Percentiles rank a stretch among this genome's conserved stretches.
phyloP scores from a whole-genome alignment of 148 eudicot species.

The Cornus suecica region DNA sequence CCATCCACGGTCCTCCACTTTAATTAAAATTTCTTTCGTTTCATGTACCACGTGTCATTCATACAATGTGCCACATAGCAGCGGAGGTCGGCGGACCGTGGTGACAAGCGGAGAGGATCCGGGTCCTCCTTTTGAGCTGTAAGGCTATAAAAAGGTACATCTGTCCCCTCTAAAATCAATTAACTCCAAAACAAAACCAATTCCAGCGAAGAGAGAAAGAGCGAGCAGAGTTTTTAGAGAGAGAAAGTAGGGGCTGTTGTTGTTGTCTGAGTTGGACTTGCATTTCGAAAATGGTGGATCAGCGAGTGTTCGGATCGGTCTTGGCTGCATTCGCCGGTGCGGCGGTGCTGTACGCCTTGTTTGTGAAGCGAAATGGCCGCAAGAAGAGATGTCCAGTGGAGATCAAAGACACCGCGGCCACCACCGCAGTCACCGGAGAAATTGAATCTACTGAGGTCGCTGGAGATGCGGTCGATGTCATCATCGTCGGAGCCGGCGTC shows the following conservation, averaged over 20 bases:
- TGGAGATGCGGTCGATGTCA: conserved; percentile 38
- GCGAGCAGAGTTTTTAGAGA: not conserved
- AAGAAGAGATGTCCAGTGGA: not conserved
- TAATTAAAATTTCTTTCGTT: too few relatives aligned
- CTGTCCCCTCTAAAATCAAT: not conserved
- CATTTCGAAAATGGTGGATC: conserved; percentile 33
- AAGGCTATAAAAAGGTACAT: conserved; percentile 10
- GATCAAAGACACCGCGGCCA: conserved; percentile 15
- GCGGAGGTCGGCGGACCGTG: too few relatives aligned
- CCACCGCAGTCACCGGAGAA: conserved; percentile 28
- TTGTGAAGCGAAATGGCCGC: conserved; percentile 21
- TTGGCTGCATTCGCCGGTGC: conserved; percentile 37
- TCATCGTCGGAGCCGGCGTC: conserved; percentile 85
- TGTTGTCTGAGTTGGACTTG: not conserved
- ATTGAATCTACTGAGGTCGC: conserved; percentile 24
- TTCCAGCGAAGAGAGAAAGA: conserved; percentile 8
- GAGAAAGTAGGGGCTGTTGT: not conserved
- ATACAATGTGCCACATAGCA: too few relatives aligned
- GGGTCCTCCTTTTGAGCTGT: not conserved
- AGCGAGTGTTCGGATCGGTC: conserved; percentile 28
- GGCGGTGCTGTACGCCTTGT: conserved; percentile 22
- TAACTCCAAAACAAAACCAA: not conserved
- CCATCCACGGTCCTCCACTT: too few relatives aligned
- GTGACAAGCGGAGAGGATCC: too few relatives aligned
- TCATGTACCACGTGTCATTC: too few relatives aligned